Percentiles rank a stretch among this genome's conserved stretches.
These are phyloP conservation scores for Xylaria arbuscula DNA, from an alignment of 2,329 filamentous ascomycete genomes.

Conservation along the genomic window DNA sequence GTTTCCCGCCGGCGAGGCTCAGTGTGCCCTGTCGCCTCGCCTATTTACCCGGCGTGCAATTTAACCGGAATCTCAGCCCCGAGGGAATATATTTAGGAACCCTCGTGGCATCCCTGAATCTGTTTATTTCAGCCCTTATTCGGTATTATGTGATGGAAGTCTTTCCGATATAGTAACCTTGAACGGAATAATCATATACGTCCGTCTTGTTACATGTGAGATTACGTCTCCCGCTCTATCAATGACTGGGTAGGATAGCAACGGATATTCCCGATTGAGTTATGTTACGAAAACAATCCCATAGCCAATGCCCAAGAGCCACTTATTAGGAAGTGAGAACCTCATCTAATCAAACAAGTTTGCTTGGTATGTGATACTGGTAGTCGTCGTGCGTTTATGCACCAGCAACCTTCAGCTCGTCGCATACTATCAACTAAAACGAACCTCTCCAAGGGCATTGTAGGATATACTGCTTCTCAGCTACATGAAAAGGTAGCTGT, in stretches of 20 bases:
- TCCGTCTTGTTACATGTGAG: slow-evolving; percentile 21
- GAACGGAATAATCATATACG: background rate
- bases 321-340: background rate
- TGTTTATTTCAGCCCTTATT: background rate
- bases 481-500: slow-evolving; percentile 5
- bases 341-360: slow-evolving; percentile 11
- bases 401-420: background rate
- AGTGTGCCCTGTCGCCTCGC: slow-evolving; percentile 7
- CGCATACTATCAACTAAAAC: slow-evolving; percentile 5
- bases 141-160: slow-evolving; percentile 2
- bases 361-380: slow-evolving; percentile 1
- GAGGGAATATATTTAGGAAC: slow-evolving; percentile 15
- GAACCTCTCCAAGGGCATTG: slow-evolving; percentile 1
- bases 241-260: background rate
- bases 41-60: slow-evolving; percentile 33
- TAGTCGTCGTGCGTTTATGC: slow-evolving; percentile 10
- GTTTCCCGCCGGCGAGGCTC: slow-evolving; percentile 17
- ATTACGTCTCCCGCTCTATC: slow-evolving; percentile 6
- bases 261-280: slow-evolving; percentile 11
- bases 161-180: slow-evolving; percentile 19
- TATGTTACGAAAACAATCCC: slow-evolving; percentile 10
- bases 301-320: slow-evolving; percentile 13
- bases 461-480: slow-evolving; percentile 2
- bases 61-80: slow-evolving; percentile 25
- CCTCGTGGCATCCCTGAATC: slow-evolving; percentile 21